phyloP scores from a whole-genome alignment of 2,329 filamentous ascomycete genomes.

The Xylariaceae sp. region DNA sequence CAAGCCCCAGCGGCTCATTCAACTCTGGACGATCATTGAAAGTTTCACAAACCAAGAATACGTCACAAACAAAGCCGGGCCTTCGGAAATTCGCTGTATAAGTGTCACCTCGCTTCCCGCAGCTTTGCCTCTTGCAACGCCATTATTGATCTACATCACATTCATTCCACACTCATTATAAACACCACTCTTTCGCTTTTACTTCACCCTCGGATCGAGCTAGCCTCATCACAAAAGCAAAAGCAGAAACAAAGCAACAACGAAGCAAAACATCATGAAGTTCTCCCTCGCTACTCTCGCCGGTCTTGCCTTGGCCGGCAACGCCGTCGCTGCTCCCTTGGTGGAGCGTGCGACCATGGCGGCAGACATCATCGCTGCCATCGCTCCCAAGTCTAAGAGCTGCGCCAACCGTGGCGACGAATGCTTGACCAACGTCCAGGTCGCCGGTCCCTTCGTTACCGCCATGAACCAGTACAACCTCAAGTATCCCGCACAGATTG shows the following conservation, averaged over 20 bases:
- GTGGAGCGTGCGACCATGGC: constrained; percentile 21
- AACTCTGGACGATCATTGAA: constrained; percentile 1
- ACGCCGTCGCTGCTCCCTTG: constrained; percentile 18
- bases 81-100: background rate
- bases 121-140: background rate
- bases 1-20: background rate
- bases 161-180: constrained; percentile 12
- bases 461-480: constrained; percentile 60
- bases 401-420: constrained; percentile 54
- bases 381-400: constrained; percentile 51
- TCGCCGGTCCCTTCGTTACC: constrained; percentile 53
- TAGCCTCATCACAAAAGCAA: constrained; percentile 18
- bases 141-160: background rate
- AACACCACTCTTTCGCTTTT: background rate
- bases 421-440: constrained; percentile 64
- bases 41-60: background rate
- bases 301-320: constrained; percentile 24
- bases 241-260: constrained; percentile 2
- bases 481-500: constrained; percentile 56
- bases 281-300: constrained; percentile 23
- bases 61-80: background rate
- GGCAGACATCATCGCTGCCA: constrained; percentile 43
- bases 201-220: constrained; percentile 1
- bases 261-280: constrained; percentile 26
- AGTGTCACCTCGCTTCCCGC: background rate